phyloP scores from a whole-genome alignment of 495 filamentous ascomycete species.

The Hyaloscypha bicolor region DNA sequence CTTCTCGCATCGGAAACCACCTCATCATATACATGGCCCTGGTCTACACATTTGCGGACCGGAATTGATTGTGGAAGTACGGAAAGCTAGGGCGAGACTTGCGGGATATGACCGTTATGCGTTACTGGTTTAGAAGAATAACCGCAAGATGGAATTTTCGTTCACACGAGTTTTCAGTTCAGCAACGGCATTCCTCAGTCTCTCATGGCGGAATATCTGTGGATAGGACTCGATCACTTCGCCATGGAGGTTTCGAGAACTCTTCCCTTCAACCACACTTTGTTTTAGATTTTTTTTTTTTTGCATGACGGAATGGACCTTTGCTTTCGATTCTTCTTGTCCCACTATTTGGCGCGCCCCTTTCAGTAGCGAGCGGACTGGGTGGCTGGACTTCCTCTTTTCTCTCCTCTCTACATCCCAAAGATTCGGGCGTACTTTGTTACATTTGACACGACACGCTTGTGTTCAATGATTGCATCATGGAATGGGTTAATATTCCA shows the following conservation, averaged over 20 bases:
- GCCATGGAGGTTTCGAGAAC: constrained; percentile 22
- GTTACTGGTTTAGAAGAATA: constrained; percentile 33
- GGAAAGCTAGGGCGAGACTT: constrained; percentile 27
- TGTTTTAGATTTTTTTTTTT: constrained; percentile 36
- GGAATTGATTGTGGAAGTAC: constrained; percentile 32
- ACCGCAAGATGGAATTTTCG: constrained; percentile 30
- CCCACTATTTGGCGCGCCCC: constrained; percentile 30
- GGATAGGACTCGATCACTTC: constrained; percentile 24
- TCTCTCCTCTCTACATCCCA: constrained; percentile 32
- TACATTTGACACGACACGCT: constrained; percentile 32
- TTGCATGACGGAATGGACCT: constrained; percentile 33
- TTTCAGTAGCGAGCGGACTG: constrained; percentile 29
- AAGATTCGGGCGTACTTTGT: constrained; percentile 34
- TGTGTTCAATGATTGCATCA: constrained; percentile 35
- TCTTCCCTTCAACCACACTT: constrained; percentile 25
- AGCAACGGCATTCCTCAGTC: constrained; percentile 23
- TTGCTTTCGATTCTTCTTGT: constrained; percentile 40
- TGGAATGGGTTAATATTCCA: constrained; percentile 34
- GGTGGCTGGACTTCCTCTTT: constrained; percentile 34
- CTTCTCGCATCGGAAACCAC: constrained; percentile 29
- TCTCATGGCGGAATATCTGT: constrained; percentile 16
- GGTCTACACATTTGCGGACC: constrained; percentile 33
- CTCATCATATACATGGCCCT: constrained; percentile 33
- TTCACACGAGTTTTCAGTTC: constrained; percentile 28
- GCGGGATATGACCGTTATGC: constrained; percentile 33